A percentile compares a stretch with the other conserved stretches of the same genome.
Conservation (phyloP, 345 rosid genomes). For the Cardiospermum halicacabum region DNA sequence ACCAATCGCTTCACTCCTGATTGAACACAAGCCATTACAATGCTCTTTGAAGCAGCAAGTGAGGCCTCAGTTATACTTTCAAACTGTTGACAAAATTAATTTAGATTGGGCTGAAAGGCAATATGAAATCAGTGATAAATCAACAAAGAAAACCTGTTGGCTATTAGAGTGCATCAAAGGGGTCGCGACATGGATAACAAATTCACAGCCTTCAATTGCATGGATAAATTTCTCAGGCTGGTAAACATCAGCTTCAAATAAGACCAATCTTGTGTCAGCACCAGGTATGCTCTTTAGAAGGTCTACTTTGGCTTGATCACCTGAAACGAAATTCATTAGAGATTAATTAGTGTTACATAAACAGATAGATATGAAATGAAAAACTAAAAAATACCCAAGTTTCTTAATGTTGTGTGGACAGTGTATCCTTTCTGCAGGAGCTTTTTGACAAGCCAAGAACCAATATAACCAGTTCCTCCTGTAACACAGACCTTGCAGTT, state of each 20-base stretch:
- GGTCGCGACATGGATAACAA: slow-evolving; percentile 32
- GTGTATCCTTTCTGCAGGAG: slow-evolving; percentile 30
- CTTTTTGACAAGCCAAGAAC: slow-evolving; percentile 29
- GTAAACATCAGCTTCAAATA: slow-evolving; percentile 29
- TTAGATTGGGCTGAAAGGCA: neutral
- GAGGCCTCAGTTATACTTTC: neutral
- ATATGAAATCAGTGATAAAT: neutral
- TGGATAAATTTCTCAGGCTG: slow-evolving; percentile 18
- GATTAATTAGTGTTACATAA: neutral
- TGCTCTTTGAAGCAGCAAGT: neutral
- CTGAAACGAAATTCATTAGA: neutral
- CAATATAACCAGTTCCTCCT: slow-evolving; percentile 34
- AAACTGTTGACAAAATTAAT: neutral
- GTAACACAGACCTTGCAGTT: slow-evolving; percentile 36
- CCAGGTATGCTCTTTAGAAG: slow-evolving; percentile 26
- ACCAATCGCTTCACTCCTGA: slow-evolving; percentile 7
- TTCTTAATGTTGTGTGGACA: slow-evolving; percentile 35
- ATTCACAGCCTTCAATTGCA: slow-evolving; percentile 27
- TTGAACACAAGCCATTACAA: neutral
- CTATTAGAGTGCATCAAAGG: slow-evolving; percentile 8
- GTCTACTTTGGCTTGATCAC: slow-evolving; percentile 21
- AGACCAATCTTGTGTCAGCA: slow-evolving; percentile 21
- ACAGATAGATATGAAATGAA: neutral
- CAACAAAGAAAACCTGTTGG: slow-evolving; percentile 7
- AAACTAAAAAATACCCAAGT: slow-evolving; percentile 15